Conservation (phyloP, 495 filamentous ascomycete genomes). For the Aspergillus hancockii region DNA sequence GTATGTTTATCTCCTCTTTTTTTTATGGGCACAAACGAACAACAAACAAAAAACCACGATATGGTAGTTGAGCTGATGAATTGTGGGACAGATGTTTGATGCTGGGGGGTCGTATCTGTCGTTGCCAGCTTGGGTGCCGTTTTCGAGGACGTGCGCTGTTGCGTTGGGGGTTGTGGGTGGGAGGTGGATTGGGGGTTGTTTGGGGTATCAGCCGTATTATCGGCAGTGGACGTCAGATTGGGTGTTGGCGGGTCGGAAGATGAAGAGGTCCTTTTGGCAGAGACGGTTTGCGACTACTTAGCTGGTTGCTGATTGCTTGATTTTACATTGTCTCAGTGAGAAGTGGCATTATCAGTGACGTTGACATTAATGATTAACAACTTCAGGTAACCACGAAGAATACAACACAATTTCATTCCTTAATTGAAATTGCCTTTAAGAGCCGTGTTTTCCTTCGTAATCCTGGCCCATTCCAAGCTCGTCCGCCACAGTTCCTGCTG, state of each 20-base stretch:
- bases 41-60: no score
- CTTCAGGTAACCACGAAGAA: neutral
- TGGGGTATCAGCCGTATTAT: neutral
- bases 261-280: neutral
- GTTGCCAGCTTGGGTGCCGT: slow-evolving; percentile 2
- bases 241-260: neutral
- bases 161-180: neutral
- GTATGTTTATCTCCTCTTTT: neutral
- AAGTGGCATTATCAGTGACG: no score
- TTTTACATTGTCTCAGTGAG: no score
- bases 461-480: slow-evolving; percentile 41
- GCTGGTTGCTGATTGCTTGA: no score
- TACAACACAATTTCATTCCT: no score
- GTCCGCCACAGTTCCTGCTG: slow-evolving; percentile 47
- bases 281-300: neutral
- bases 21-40: no score
- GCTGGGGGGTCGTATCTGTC: slow-evolving; percentile 4
- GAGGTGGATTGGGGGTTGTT: neutral
- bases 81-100: neutral
- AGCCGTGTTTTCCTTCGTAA: slow-evolving; percentile 2
- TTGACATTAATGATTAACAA: no score
- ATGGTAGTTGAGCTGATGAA: neutral
- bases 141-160: neutral
- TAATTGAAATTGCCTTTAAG: neutral
- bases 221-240: neutral